Evolutionary conservation across 495 filamentous ascomycete genomes (phyloP).

Genomic region (Pseudevernia furfuracea): DNA sequence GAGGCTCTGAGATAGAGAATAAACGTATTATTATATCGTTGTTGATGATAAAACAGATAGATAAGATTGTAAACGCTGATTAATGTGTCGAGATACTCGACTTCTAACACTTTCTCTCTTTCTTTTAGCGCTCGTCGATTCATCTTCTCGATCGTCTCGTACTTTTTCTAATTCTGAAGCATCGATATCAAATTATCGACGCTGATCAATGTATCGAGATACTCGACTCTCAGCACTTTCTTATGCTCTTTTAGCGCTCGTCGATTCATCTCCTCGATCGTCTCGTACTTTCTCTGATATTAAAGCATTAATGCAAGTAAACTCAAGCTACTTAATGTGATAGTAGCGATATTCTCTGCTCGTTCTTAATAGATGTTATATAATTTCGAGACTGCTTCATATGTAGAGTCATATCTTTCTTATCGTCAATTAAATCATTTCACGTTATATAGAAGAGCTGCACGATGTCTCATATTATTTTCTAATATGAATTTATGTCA

Average conservation of each 20-base stretch:
- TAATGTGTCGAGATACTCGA: constrained; percentile 37
- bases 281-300: constrained; percentile 17
- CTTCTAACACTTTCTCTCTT: constrained; percentile 23
- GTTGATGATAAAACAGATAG: neutral
- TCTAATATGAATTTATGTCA: neutral
- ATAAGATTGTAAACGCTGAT: constrained; percentile 8
- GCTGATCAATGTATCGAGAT: too few relatives aligned
- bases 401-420: constrained; percentile 11
- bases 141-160: too few relatives aligned
- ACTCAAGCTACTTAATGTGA: constrained; percentile 7
- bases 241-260: too few relatives aligned
- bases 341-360: constrained; percentile 6
- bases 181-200: neutral
- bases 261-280: neutral
- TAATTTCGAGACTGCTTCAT: constrained; percentile 2
- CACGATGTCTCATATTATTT: neutral
- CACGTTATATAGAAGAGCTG: constrained; percentile 7
- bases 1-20: constrained; percentile 7
- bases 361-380: constrained; percentile 8
- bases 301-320: constrained; percentile 20
- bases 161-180: constrained; percentile 7
- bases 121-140: too few relatives aligned
- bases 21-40: neutral
- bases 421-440: constrained; percentile 5
- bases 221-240: too few relatives aligned